Conservation (phyloP, 768 basidiomycete genomes). For the Boletus rufocinnamomeus region DNA sequence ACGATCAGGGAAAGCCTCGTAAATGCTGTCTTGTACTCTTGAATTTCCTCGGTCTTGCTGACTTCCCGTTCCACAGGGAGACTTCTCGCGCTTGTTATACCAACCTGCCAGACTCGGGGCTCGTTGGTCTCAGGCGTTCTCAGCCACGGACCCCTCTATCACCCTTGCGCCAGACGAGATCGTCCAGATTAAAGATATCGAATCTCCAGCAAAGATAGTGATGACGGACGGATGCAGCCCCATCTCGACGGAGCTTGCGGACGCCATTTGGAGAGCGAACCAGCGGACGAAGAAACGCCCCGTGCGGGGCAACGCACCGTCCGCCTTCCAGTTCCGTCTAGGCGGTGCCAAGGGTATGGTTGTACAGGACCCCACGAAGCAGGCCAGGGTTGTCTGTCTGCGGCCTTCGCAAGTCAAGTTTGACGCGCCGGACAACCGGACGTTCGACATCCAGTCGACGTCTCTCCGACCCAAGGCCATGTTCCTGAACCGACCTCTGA, state of each 20-base stretch:
- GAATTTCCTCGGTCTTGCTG: background rate
- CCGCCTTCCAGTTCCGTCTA: constrained; percentile 47
- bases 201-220: constrained; percentile 27
- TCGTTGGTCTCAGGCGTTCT: constrained; percentile 57
- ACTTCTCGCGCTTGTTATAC: constrained; percentile 39
- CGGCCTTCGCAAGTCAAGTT: constrained; percentile 54
- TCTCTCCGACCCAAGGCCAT: constrained; percentile 45
- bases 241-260: constrained; percentile 41
- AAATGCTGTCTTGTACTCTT: constrained; percentile 2
- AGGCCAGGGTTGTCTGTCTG: constrained; percentile 39
- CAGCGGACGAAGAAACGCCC: constrained; percentile 29
- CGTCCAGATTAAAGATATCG: constrained; percentile 30
- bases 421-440: constrained; percentile 36
- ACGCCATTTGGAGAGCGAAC: constrained; percentile 40
- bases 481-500: constrained; percentile 50
- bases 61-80: constrained; percentile 33
- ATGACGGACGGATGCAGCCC: constrained; percentile 58
- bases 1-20: constrained; percentile 40
- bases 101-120: constrained; percentile 52
- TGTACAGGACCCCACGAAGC: constrained; percentile 41
- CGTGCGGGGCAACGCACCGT: constrained; percentile 32
- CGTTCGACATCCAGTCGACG: constrained; percentile 50
- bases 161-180: constrained; percentile 41
- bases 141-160: constrained; percentile 50
- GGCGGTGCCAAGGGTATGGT: constrained; percentile 53